These are phyloP conservation scores for Hibiscus syriacus DNA, from an alignment of 345 rosid species.

Conservation along the genomic window DNA sequence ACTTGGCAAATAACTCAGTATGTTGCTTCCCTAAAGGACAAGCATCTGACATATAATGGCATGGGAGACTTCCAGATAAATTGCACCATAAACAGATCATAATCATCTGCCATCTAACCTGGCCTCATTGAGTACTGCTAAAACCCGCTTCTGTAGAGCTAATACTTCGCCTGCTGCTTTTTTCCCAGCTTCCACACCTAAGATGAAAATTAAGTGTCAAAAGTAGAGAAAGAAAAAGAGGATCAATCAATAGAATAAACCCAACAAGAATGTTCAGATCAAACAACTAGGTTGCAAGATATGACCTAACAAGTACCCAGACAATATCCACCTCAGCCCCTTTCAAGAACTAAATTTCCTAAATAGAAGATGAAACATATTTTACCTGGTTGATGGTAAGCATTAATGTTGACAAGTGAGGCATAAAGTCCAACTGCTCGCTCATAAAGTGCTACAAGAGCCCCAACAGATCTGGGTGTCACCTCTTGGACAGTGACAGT, in stretches of 20 bases:
- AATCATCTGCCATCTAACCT: constrained; percentile 39
- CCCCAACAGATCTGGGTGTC: constrained; percentile 89
- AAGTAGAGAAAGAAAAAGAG: neutral
- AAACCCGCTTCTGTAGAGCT: constrained; percentile 88
- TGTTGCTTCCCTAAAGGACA: neutral
- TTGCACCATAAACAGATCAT: neutral
- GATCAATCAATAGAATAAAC: neutral
- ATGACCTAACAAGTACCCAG: neutral
- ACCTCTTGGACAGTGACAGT: constrained; percentile 88
- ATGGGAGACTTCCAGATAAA: neutral
- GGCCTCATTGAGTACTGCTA: constrained; percentile 93
- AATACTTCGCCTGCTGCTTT: constrained; percentile 98
- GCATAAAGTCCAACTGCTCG: constrained; percentile 98
- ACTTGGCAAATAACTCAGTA: neutral
- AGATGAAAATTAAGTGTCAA: constrained; percentile 10
- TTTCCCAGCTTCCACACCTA: constrained; percentile 99
- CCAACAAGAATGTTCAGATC: neutral
- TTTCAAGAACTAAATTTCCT: constrained; percentile 1
- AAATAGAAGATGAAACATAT: constrained; percentile 12
- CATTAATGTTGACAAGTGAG: constrained; percentile 73
- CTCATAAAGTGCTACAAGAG: constrained; percentile 90
- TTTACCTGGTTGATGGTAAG: constrained; percentile 95
- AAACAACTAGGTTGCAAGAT: neutral
- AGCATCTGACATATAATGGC: neutral
- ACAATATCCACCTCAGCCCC: neutral